These are phyloP conservation scores for Lentinula sp. DNA, from an alignment of 768 basidiomycete genomes.

Conservation along the genomic window DNA sequence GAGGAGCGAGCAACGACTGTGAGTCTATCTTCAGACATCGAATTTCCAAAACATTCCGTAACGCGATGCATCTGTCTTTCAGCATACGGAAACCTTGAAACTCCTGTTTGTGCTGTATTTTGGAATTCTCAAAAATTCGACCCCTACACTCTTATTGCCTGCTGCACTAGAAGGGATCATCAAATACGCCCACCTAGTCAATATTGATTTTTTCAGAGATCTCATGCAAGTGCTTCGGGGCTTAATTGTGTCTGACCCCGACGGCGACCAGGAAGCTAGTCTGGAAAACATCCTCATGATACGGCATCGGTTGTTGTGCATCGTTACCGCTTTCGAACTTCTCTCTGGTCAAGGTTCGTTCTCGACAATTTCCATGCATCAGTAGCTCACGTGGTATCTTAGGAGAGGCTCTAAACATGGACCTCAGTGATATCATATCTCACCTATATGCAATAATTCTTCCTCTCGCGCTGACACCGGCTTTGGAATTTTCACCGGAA, in stretches of 20 bases:
- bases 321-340: slow-evolving; percentile 96
- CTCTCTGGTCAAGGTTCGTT: slow-evolving; percentile 85
- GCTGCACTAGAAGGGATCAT: slow-evolving; percentile 89
- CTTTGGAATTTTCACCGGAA: slow-evolving; percentile 50
- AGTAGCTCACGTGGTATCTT: slow-evolving; percentile 6
- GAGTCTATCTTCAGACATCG: slow-evolving; percentile 23
- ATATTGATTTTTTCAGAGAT: slow-evolving; percentile 98
- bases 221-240: slow-evolving; percentile 81
- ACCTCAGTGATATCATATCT: slow-evolving; percentile 83
- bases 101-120: slow-evolving; percentile 97
- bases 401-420: slow-evolving; percentile 98
- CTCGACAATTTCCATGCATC: background rate
- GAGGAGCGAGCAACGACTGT: slow-evolving; percentile 84
- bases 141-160: slow-evolving; percentile 72
- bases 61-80: slow-evolving; percentile 14
- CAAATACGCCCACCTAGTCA: slow-evolving; percentile 92
- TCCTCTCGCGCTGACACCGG: slow-evolving; percentile 60
- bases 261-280: slow-evolving; percentile 31
- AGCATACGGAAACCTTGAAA: slow-evolving; percentile 99
- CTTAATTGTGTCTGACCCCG: slow-evolving; percentile 50
- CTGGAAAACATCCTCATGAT: slow-evolving; percentile 23
- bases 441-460: slow-evolving; percentile 80
- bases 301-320: slow-evolving; percentile 69
- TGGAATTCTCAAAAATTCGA: slow-evolving; percentile 84
- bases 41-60: background rate